phyloP scores from a whole-genome alignment of 2,329 filamentous ascomycete genomes.

The Aspergillus sp. region DNA sequence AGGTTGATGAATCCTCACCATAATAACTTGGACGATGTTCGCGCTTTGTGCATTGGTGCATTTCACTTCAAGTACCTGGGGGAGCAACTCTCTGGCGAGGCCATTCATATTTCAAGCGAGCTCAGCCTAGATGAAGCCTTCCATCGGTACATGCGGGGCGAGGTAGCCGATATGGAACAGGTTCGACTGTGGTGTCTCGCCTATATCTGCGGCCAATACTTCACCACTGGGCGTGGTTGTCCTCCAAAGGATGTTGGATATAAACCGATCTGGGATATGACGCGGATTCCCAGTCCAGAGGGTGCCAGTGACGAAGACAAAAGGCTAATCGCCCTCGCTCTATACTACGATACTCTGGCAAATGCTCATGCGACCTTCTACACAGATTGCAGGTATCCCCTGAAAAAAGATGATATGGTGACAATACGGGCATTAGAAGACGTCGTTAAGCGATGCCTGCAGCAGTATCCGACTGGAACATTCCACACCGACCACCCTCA shows the following conservation, averaged over 20 bases:
- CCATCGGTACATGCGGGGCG: constrained; percentile 40
- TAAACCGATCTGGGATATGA: constrained; percentile 53
- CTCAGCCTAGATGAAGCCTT: constrained; percentile 51
- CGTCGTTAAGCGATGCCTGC: constrained; percentile 40
- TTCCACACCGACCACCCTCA: too few species aligned
- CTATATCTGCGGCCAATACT: constrained; percentile 62
- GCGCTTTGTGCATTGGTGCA: constrained; percentile 56
- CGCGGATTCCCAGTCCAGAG: constrained; percentile 46
- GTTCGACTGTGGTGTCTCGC: constrained; percentile 58
- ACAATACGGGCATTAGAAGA: constrained; percentile 39
- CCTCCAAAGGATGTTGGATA: constrained; percentile 55
- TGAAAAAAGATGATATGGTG: constrained; percentile 47
- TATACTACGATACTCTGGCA: constrained; percentile 52
- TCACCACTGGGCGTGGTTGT: constrained; percentile 57
- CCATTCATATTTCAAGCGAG: constrained; percentile 54
- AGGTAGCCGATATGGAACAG: constrained; percentile 42
- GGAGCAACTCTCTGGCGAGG: constrained; percentile 56
- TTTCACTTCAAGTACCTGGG: constrained; percentile 61
- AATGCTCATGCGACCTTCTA: constrained; percentile 55
- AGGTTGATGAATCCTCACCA: constrained; percentile 54
- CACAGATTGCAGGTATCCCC: constrained; percentile 47
- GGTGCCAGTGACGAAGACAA: constrained; percentile 51
- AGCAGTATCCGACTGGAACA: too few species aligned
- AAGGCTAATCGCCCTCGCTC: constrained; percentile 52
- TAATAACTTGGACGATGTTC: constrained; percentile 53